phyloP scores from a whole-genome alignment of 768 basidiomycete genomes.

The Phlebiopsis gigantea region DNA sequence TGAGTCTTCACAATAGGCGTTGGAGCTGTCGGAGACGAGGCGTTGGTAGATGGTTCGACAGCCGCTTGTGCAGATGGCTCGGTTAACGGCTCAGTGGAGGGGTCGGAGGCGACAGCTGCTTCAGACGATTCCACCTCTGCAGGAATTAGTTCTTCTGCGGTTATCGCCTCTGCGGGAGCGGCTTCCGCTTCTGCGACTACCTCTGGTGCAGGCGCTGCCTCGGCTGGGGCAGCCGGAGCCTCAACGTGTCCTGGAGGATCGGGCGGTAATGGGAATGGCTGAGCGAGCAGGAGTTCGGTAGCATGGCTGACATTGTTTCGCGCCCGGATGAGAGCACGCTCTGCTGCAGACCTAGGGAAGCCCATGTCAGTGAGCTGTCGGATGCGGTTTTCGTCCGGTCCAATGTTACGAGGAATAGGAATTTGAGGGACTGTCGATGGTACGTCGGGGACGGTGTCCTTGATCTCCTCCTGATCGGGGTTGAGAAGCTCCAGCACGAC shows the following conservation, averaged over 20 bases:
- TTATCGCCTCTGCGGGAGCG: not conserved
- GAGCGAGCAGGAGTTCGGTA: slow-evolving; percentile 78
- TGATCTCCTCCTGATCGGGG: slow-evolving; percentile 73
- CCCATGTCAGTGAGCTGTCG: slow-evolving; percentile 94
- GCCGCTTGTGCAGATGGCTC: slow-evolving; percentile 22
- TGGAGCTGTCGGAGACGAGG: not conserved
- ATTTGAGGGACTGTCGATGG: slow-evolving; percentile 26
- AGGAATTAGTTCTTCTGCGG: not conserved
- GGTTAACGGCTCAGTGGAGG: slow-evolving; percentile 5
- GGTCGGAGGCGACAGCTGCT: not conserved
- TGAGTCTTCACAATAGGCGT: slow-evolving; percentile 35
- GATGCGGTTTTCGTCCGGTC: slow-evolving; percentile 73
- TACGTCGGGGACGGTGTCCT: slow-evolving; percentile 31
- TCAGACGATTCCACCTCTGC: not conserved
- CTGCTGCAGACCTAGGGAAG: slow-evolving; percentile 84
- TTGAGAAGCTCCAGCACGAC: slow-evolving; percentile 76
- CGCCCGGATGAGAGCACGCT: slow-evolving; percentile 75
- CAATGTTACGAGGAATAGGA: slow-evolving; percentile 26
- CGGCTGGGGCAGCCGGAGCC: slow-evolving; percentile 6
- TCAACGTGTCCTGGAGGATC: slow-evolving; percentile 44
- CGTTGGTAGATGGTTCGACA: slow-evolving; percentile 25
- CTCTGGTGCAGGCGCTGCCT: slow-evolving; percentile 12
- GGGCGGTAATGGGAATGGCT: slow-evolving; percentile 72
- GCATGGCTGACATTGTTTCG: slow-evolving; percentile 88
- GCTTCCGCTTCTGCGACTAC: not conserved